These are phyloP conservation scores for Pyrus betulifolia DNA, from an alignment of 306 rosid species.

Conservation along the genomic window DNA sequence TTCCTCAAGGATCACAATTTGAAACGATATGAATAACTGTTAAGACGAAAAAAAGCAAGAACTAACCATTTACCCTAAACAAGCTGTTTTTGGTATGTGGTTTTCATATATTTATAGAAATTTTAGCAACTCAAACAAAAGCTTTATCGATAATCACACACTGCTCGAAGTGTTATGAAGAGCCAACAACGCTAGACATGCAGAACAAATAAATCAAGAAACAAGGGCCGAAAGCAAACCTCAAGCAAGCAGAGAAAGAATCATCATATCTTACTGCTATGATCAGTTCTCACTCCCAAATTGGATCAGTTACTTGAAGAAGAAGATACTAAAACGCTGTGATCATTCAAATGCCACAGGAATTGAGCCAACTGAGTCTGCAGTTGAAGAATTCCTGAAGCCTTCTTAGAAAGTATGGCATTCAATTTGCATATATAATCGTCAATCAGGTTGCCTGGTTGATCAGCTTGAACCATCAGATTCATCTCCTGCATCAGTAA, in stretches of 20 bases:
- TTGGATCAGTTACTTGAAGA: slow-evolving; percentile 41
- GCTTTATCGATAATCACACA: neutral
- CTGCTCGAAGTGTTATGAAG: neutral
- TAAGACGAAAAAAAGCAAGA: neutral
- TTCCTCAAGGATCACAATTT: neutral
- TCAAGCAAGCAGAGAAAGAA: neutral
- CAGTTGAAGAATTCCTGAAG: slow-evolving; percentile 65
- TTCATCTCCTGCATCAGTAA: slow-evolving; percentile 70
- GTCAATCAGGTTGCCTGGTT: slow-evolving; percentile 80
- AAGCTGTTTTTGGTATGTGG: neutral
- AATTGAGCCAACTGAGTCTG: slow-evolving; percentile 77
- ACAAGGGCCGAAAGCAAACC: neutral
- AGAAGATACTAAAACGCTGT: slow-evolving; percentile 49
- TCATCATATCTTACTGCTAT: neutral
- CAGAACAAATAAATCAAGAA: neutral
- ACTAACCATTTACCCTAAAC: slow-evolving; percentile 1
- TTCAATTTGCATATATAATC: slow-evolving; percentile 64
- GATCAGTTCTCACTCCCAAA: slow-evolving; percentile 16
- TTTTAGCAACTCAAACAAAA: neutral
- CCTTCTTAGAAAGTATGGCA: slow-evolving; percentile 73
- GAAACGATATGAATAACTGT: neutral
- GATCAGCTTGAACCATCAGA: slow-evolving; percentile 71
- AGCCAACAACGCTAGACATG: neutral
- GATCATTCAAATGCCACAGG: slow-evolving; percentile 69
- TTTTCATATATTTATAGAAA: neutral